Percentiles rank a stretch among this genome's conserved stretches.
These are phyloP conservation scores for Leptodontidium sp. DNA, from an alignment of 2,329 filamentous ascomycete genomes.

Conservation along the genomic window DNA sequence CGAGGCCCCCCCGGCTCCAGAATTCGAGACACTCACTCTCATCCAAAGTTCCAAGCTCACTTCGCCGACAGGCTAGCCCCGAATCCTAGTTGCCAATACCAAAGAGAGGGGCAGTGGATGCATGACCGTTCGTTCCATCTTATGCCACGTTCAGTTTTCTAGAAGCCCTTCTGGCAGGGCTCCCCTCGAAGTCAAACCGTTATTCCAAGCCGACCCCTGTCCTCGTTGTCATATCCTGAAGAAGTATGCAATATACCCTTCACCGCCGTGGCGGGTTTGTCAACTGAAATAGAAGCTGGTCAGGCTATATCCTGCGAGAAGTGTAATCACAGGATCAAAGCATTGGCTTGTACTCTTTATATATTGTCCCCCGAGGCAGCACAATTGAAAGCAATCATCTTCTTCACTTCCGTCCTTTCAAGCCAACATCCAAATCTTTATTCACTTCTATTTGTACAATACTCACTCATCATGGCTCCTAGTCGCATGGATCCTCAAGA, in stretches of 20 bases:
- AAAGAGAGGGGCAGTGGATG: conserved; percentile 22
- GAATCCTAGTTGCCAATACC: neutral
- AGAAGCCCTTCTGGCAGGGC: conserved; percentile 13
- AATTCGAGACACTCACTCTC: conserved; percentile 12
- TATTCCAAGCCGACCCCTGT: conserved; percentile 17
- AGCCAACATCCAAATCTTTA: neutral
- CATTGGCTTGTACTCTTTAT: conserved; percentile 17
- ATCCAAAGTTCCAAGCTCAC: conserved; percentile 5
- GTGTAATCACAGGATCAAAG: conserved; percentile 15
- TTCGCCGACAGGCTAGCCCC: conserved; percentile 18
- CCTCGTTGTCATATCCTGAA: conserved; percentile 9
- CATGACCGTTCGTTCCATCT: conserved; percentile 19
- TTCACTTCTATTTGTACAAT: neutral
- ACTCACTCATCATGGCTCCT: conserved; percentile 28
- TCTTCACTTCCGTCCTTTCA: neutral
- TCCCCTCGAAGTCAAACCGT: conserved; percentile 10
- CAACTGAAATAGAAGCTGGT: conserved; percentile 16
- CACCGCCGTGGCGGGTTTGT: conserved; percentile 20
- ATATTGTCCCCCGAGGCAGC: conserved; percentile 2
- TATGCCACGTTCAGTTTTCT: conserved; percentile 25
- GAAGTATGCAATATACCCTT: conserved; percentile 20
- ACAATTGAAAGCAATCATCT: neutral
- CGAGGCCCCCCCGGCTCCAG: conserved; percentile 4
- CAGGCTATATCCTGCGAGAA: conserved; percentile 7
- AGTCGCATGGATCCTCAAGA: conserved; percentile 26